These are phyloP conservation scores for Madurella mycetomatis DNA, from an alignment of 2,329 filamentous ascomycete species.

Conservation along the genomic window DNA sequence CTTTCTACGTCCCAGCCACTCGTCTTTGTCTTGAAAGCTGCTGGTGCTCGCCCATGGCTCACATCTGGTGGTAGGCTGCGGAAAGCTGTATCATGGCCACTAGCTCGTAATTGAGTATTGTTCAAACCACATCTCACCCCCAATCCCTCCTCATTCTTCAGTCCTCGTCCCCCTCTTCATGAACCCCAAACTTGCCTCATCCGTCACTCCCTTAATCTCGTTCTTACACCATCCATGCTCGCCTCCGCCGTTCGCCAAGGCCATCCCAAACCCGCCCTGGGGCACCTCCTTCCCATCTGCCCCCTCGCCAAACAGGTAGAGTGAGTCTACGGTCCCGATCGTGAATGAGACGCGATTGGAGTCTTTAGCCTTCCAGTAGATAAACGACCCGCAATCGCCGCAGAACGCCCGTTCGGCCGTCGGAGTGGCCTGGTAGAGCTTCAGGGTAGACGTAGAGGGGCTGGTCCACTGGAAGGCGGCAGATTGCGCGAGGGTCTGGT, in stretches of 20 bases:
- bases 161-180: conserved; percentile 22
- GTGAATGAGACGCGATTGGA: conserved; percentile 32
- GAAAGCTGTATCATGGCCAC: too few relatives aligned
- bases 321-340: conserved; percentile 43
- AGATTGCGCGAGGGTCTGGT: conserved; percentile 34
- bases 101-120: too few relatives aligned
- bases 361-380: conserved; percentile 42
- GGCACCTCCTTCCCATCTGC: conserved; percentile 22
- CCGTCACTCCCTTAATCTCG: conserved; percentile 46
- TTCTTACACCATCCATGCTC: conserved; percentile 41
- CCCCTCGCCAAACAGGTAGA: conserved; percentile 35
- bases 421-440: conserved; percentile 39
- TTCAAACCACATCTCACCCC: background rate
- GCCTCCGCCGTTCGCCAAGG: conserved; percentile 36
- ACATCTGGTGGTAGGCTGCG: too few relatives aligned
- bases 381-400: conserved; percentile 42
- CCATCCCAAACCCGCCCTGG: conserved; percentile 33
- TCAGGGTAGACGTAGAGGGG: conserved; percentile 31
- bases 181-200: conserved; percentile 30
- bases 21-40: too few relatives aligned
- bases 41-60: too few relatives aligned
- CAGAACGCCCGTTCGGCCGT: conserved; percentile 45
- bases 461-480: conserved; percentile 34
- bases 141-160: background rate
- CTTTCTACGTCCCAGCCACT: too few relatives aligned